A percentile compares a stretch with the other conserved stretches of the same genome.
These are phyloP conservation scores for Lithohypha guttulata DNA, from an alignment of 2,329 filamentous ascomycete genomes.

Conservation along the genomic window DNA sequence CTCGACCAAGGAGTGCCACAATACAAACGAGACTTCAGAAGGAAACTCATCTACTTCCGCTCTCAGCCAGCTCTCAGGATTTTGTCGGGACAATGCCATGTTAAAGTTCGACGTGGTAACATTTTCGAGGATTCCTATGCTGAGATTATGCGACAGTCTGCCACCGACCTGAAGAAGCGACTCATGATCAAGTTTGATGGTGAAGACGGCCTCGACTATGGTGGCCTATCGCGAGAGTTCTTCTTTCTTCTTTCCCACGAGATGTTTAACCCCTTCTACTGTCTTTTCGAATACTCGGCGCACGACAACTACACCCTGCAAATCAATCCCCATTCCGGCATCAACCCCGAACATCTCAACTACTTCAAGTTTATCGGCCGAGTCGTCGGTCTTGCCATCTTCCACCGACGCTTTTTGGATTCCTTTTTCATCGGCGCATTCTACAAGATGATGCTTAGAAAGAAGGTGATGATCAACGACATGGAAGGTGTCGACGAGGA, in stretches of 20 bases:
- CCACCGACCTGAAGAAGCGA: constrained; percentile 92
- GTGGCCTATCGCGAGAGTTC: constrained; percentile 92
- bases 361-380: constrained; percentile 99
- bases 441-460: constrained; percentile 98
- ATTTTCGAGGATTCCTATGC: constrained; percentile 99
- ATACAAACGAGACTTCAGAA: constrained; percentile 97
- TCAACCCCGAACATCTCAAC: constrained; percentile 97
- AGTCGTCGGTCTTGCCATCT: constrained; percentile 92
- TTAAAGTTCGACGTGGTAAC: constrained; percentile 90
- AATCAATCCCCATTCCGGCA: constrained; percentile 98
- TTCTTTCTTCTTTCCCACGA: constrained; percentile 98
- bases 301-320: constrained; percentile 99
- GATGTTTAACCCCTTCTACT: constrained; percentile 99
- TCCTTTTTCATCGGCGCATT: constrained; percentile 98
- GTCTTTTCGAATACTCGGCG: constrained; percentile 96
- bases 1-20: constrained; percentile 97
- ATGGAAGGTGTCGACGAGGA: constrained; percentile 99
- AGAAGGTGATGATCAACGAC: constrained; percentile 80
- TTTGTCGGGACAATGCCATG: constrained; percentile 90
- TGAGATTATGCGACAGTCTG: constrained; percentile 93
- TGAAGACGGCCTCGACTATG: constrained; percentile 95
- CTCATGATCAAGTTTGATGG: constrained; percentile 99
- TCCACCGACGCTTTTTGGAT: constrained; percentile 93
- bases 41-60: constrained; percentile 98
- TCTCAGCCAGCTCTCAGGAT: constrained; percentile 95